Base-by-base conservation (phyloP, 768 basidiomycete genomes). In the Suillus discolor region DNA sequence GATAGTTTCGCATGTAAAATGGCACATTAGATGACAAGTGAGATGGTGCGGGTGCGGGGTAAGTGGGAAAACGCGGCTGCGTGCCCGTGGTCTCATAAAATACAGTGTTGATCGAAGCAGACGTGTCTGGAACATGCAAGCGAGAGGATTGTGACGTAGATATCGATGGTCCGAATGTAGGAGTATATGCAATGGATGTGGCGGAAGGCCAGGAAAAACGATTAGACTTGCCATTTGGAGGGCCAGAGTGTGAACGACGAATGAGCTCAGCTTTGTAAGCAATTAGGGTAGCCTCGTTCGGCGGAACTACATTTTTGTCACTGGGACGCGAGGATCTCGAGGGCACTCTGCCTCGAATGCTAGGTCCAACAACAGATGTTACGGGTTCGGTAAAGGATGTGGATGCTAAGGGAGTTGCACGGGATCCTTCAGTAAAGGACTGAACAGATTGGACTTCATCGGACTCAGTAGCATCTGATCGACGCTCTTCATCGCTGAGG, bases 401-500 rank as follows among this genome's bases (percentile, higher is more conserved):
- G 45, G 55, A 38, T 13, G 41, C 59, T 39, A 60, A 42, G 7
- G 59, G 59, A 57, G 79, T 41, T 71, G 79, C 9, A 73, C 77
- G 66, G 9, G 80, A 76, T 11, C 82, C 86, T 72, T 89, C 89
- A 0, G 85, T 86, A 68, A 82, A 89, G 0, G 90, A 91, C 55
- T 80, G 80, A 42, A 89, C 86, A 16, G 91, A 91, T n/a, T 82
- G 83, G 53, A 88, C 83, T 71, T 91, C 90, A 68, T 92, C 91
- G 20, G 85, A 86, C 70, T 87, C 88, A 23, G 85, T 82, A 54
- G 82, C 76, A 61, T 88, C 89, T 6, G 86, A 88, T 11, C 81
- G 83, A 65, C 69, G 72, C 41, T 90, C 90, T 28, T 89, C 90
- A 71, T 93, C 91, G 9, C 89, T 89, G 67, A 85, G 76, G 45